phyloP scores from a whole-genome alignment of 148 eudicot genomes.

The Rhododendron henanense region DNA sequence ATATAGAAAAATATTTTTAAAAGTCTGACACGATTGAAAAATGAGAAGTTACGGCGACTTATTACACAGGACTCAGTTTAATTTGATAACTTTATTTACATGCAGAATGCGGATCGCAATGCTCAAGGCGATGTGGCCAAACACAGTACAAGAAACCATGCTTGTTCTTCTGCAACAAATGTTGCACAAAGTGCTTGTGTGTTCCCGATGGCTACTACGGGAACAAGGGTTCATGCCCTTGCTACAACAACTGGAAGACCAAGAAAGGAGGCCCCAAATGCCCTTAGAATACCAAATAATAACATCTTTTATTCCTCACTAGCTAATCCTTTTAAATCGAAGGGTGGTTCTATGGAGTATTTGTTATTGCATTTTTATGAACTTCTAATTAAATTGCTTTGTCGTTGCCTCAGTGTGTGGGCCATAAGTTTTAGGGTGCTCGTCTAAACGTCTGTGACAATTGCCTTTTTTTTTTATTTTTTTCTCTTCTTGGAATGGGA shows the following conservation, averaged over 20 bases:
- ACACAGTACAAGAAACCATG: conserved; percentile 44
- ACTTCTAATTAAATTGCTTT: background rate
- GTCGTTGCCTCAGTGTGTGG: background rate
- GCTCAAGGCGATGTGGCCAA: conserved; percentile 17
- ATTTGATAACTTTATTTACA: background rate
- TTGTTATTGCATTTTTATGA: background rate
- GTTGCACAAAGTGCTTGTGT: conserved; percentile 48
- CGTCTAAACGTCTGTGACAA: background rate
- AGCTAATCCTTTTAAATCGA: background rate
- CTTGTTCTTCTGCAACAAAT: conserved; percentile 50
- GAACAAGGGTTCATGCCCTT: conserved; percentile 49
- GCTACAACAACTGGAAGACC: conserved; percentile 72
- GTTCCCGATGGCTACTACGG: conserved; percentile 54
- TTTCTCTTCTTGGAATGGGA: background rate
- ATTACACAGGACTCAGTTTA: background rate
- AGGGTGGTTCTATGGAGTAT: background rate
- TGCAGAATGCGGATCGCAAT: conserved; percentile 21
- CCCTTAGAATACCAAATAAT: conserved; percentile 26
- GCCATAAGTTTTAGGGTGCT: background rate
- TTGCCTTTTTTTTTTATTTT: background rate
- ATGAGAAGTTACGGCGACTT: background rate
- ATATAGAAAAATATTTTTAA: too few species aligned
- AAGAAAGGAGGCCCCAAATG: conserved; percentile 54
- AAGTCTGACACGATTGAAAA: too few species aligned
- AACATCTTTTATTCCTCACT: background rate